Evolutionary conservation across 441 rosid species (phyloP).

Genomic region (Populus hybrid): DNA sequence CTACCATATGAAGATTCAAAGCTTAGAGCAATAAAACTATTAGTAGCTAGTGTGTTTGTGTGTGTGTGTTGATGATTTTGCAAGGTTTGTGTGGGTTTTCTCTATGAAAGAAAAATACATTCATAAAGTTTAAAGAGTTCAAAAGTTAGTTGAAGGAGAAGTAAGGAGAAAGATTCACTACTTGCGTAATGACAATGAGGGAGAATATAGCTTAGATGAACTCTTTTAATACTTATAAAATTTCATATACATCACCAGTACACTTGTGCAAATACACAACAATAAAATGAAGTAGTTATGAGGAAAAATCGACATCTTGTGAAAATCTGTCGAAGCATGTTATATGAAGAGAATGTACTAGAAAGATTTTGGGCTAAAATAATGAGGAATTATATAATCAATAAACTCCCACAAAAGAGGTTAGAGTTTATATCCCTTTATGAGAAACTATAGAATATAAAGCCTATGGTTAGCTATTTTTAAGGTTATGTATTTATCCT

Average conservation of each 20-base stretch:
- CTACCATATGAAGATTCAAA: not conserved
- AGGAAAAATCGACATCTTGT: too few species aligned
- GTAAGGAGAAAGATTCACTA: too few species aligned
- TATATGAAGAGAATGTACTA: not conserved
- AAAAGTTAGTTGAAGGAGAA: not conserved
- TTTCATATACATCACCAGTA: not conserved
- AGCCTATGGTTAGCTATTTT: too few species aligned
- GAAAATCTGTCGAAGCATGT: too few species aligned
- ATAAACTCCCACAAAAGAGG: constrained; percentile 1
- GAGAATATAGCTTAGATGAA: not conserved
- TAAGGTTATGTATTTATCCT: too few species aligned
- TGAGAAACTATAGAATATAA: not conserved
- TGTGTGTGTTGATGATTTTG: not conserved
- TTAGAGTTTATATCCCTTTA: not conserved
- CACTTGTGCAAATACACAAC: too few species aligned
- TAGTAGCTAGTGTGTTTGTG: not conserved
- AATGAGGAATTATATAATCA: too few species aligned
- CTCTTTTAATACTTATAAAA: not conserved
- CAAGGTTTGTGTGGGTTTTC: not conserved
- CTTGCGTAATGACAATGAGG: not conserved
- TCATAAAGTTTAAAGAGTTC: constrained; percentile 9
- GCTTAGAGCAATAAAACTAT: not conserved
- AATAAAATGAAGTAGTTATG: too few species aligned
- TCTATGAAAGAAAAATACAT: constrained; percentile 14
- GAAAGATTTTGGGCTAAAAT: too few species aligned